Percentiles rank a stretch among this genome's conserved stretches.
Evolutionary conservation across 2,329 filamentous ascomycete species (phyloP).

Genomic region (Pestalotiopsis sp.): DNA sequence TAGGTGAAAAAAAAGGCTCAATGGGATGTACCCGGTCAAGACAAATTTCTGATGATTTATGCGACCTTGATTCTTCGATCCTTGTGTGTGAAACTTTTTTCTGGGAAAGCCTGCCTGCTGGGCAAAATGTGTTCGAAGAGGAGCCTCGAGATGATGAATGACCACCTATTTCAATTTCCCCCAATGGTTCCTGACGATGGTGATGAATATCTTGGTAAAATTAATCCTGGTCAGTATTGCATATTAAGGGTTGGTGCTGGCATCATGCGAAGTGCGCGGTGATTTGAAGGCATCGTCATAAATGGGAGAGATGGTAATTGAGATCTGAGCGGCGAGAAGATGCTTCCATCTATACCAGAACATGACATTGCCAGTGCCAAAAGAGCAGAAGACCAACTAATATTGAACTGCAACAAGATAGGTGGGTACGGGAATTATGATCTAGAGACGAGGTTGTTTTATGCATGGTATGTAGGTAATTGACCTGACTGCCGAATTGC

Average conservation of each 20-base stretch:
- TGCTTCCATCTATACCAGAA: too few species aligned
- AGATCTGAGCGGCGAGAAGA: too few species aligned
- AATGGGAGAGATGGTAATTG: too few species aligned
- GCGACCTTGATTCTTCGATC: conserved; percentile 16
- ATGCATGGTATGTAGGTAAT: neutral
- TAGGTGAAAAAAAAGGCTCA: conserved; percentile 38
- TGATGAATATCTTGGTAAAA: neutral
- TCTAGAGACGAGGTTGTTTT: neutral
- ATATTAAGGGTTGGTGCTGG: too few species aligned
- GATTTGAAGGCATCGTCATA: too few species aligned
- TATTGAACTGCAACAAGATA: too few species aligned
- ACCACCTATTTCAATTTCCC: neutral
- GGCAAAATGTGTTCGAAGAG: neutral
- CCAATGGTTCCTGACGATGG: neutral
- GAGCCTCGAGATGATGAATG: neutral
- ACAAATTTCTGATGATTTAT: conserved; percentile 20
- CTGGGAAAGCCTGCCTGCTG: neutral
- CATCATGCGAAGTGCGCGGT: too few species aligned
- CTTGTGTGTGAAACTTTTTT: neutral
- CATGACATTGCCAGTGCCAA: too few species aligned
- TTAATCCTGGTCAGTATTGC: neutral
- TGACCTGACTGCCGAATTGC: neutral
- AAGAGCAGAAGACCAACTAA: too few species aligned
- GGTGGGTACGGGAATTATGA: too few species aligned
- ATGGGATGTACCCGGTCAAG: conserved; percentile 39